Conservation (phyloP, 352 stramenopile species). For the Stramenopiles sp. region DNA sequence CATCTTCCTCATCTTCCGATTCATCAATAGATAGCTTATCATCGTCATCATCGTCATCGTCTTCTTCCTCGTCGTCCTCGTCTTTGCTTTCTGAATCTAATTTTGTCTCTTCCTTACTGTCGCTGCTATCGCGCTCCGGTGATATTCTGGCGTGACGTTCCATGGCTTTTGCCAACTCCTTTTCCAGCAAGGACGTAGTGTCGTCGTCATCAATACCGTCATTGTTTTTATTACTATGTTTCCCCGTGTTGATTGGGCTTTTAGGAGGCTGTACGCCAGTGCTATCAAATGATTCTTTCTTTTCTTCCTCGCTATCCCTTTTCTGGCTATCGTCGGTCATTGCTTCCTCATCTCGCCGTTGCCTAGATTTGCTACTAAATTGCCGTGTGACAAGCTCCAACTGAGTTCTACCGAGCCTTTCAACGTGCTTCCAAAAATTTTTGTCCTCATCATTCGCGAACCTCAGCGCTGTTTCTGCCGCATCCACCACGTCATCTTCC, state of each 20-base stretch:
- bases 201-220: neutral
- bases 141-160: neutral
- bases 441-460: neutral
- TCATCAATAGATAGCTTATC: neutral
- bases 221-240: neutral
- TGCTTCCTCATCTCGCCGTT: neutral
- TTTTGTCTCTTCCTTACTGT: neutral
- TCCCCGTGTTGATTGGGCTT: neutral
- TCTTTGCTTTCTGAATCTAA: neutral
- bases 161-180: neutral
- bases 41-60: neutral
- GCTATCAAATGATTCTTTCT: neutral
- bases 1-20: neutral
- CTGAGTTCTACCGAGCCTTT: neutral
- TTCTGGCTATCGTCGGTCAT: neutral
- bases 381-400: neutral
- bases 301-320: neutral
- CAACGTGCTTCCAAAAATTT: slow-evolving; percentile 6
- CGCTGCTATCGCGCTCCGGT: neutral
- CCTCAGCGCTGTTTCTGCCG: neutral
- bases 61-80: neutral
- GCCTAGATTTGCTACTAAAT: neutral
- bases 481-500: neutral
- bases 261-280: neutral
- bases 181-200: neutral